A percentile compares a stretch with the other conserved stretches of the same genome.
Evolutionary conservation across 2,329 filamentous ascomycete species (phyloP).

Genomic region (Capronia americana): DNA sequence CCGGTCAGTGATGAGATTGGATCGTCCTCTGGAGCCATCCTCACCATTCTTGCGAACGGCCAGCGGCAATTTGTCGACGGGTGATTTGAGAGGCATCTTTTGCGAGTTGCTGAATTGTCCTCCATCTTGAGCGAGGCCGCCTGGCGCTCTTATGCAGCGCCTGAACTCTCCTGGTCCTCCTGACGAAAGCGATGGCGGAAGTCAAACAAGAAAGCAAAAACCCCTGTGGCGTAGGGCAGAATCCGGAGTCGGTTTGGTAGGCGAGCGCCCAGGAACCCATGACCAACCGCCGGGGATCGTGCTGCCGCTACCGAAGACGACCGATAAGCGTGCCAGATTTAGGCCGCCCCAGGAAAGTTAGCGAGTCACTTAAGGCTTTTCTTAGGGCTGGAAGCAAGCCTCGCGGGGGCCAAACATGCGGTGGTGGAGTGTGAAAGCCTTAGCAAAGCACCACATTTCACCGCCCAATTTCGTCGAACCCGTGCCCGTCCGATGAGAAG

Average conservation of each 20-base stretch:
- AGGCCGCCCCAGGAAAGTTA: neutral
- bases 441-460: neutral
- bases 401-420: conserved; percentile 6
- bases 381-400: neutral
- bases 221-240: conserved; percentile 3
- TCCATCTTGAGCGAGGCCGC: neutral
- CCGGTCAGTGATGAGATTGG: neutral
- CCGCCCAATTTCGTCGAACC: neutral
- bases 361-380: neutral
- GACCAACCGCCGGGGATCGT: neutral
- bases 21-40: neutral
- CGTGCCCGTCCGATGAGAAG: neutral
- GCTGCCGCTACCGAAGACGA: neutral
- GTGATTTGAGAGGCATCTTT: conserved; percentile 17
- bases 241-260: neutral
- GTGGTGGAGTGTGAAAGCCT: neutral
- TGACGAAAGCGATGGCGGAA: neutral
- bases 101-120: neutral
- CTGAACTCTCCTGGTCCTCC: neutral
- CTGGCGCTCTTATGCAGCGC: neutral
- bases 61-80: conserved; percentile 31
- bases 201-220: neutral
- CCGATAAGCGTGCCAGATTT: neutral
- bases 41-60: conserved; percentile 33
- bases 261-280: neutral